Conservation (phyloP, 1,139 yeast species). For the Torulaspora globosa region DNA sequence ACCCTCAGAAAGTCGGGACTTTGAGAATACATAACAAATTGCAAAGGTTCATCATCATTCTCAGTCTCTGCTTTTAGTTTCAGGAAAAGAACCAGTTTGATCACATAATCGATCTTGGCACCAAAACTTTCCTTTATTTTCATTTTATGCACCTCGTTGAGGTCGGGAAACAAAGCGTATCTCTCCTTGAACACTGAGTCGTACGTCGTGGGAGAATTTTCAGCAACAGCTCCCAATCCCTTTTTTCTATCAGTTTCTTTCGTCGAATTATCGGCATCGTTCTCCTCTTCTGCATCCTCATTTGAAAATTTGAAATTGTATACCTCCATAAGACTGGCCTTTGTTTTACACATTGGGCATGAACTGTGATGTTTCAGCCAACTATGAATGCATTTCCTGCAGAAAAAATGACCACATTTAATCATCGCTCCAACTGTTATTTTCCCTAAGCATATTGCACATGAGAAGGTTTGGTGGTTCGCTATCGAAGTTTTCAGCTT, state of each 20-base stretch:
- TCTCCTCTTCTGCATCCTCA: slow-evolving; percentile 12
- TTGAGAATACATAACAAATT: slow-evolving; percentile 82
- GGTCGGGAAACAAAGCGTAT: slow-evolving; percentile 24
- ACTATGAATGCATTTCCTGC: slow-evolving; percentile 66
- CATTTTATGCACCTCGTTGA: slow-evolving; percentile 44
- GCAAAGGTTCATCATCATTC: slow-evolving; percentile 36
- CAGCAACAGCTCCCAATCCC: background rate
- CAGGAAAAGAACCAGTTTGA: slow-evolving; percentile 65
- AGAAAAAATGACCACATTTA: slow-evolving; percentile 86
- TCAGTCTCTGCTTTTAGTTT: slow-evolving; percentile 55
- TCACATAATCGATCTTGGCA: slow-evolving; percentile 78
- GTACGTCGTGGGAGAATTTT: background rate
- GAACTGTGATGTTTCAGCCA: slow-evolving; percentile 58
- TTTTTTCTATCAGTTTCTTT: background rate
- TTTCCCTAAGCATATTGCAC: slow-evolving; percentile 71
- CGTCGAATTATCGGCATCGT: background rate
- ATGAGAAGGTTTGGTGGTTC: slow-evolving; percentile 39
- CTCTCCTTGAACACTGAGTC: slow-evolving; percentile 19
- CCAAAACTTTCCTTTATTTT: slow-evolving; percentile 57
- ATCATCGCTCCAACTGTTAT: slow-evolving; percentile 75
- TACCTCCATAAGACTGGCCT: slow-evolving; percentile 46
- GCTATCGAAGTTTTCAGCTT: slow-evolving; percentile 28
- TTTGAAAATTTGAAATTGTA: slow-evolving; percentile 32
- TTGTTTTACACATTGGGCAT: slow-evolving; percentile 82
- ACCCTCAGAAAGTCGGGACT: slow-evolving; percentile 73